Evolutionary conservation across 2,329 filamentous ascomycete species (phyloP).

Genomic region (Pyrenophora seminiperda): DNA sequence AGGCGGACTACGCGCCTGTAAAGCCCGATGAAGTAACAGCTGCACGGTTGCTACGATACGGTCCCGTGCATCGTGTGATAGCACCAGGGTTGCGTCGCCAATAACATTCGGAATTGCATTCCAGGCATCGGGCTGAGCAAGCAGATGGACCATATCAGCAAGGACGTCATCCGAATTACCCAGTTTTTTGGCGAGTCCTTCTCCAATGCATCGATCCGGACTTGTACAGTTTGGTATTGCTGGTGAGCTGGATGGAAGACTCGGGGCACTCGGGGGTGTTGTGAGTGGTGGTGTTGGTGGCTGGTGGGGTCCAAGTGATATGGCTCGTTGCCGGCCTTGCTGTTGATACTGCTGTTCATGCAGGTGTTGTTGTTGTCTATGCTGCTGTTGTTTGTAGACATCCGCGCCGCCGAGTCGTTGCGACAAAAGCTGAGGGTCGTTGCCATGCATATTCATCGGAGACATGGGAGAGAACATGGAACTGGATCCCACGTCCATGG

Average conservation of each 20-base stretch:
- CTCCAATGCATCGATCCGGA: background rate
- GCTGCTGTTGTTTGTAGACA: conserved; percentile 1
- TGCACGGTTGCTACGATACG: conserved; percentile 9
- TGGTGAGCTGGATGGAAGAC: background rate
- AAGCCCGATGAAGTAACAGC: conserved; percentile 4
- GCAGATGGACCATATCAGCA: conserved; percentile 6
- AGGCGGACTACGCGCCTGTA: background rate
- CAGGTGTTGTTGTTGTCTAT: background rate
- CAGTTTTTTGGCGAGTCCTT: background rate
- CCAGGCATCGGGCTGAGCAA: conserved; percentile 5
- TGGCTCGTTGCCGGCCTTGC: too few species aligned
- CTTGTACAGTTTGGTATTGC: background rate
- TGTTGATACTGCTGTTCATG: too few species aligned
- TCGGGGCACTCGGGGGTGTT: background rate
- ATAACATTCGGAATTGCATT: background rate
- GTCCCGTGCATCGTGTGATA: conserved; percentile 9
- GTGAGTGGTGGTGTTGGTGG: conserved; percentile 7
- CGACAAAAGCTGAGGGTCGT: background rate
- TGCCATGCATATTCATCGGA: conserved; percentile 1
- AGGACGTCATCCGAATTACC: conserved; percentile 4
- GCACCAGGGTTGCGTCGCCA: background rate
- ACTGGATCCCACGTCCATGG: background rate
- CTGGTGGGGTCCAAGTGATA: background rate
- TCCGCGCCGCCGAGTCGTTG: background rate
- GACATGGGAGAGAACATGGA: background rate